A percentile compares a stretch with the other conserved stretches of the same genome.
These are phyloP conservation scores for Alnus glutinosa DNA, from an alignment of 306 rosid species.

Conservation along the genomic window DNA sequence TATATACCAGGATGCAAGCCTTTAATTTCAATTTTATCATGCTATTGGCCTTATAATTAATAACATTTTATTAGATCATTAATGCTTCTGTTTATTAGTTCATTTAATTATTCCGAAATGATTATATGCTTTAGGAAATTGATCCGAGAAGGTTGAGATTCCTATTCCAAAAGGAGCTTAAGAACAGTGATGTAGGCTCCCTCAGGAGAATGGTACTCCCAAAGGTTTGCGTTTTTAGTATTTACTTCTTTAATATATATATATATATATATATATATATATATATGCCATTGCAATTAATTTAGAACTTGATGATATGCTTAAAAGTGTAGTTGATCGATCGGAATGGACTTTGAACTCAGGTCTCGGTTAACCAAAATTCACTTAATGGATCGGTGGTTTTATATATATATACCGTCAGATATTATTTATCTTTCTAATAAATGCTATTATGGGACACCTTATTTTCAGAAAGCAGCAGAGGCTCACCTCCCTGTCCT, in stretches of 20 bases:
- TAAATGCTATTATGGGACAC: neutral
- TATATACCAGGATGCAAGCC: too few species aligned
- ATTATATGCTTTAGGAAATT: conserved; percentile 45
- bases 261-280: neutral
- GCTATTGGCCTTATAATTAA: neutral
- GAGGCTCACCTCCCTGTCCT: conserved; percentile 81
- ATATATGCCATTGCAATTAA: neutral
- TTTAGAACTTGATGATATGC: too few species aligned
- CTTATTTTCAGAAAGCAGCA: conserved; percentile 71
- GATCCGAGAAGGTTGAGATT: conserved; percentile 62
- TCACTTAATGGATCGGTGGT: neutral
- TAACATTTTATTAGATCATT: neutral
- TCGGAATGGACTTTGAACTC: too few species aligned
- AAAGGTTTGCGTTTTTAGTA: conserved; percentile 51
- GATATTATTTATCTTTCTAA: conserved; percentile 3
- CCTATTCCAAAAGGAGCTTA: conserved; percentile 89
- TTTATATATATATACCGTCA: neutral
- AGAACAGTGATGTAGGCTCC: conserved; percentile 90
- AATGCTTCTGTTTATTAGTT: conserved; percentile 16
- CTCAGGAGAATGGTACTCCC: conserved; percentile 92
- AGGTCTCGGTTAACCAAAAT: neutral
- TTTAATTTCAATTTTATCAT: conserved; percentile 16
- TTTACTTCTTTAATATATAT: neutral
- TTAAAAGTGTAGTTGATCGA: too few species aligned
- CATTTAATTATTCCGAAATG: neutral